Conservation (phyloP, 1,139 yeast species). For the Torulaspora pretoriensis region DNA sequence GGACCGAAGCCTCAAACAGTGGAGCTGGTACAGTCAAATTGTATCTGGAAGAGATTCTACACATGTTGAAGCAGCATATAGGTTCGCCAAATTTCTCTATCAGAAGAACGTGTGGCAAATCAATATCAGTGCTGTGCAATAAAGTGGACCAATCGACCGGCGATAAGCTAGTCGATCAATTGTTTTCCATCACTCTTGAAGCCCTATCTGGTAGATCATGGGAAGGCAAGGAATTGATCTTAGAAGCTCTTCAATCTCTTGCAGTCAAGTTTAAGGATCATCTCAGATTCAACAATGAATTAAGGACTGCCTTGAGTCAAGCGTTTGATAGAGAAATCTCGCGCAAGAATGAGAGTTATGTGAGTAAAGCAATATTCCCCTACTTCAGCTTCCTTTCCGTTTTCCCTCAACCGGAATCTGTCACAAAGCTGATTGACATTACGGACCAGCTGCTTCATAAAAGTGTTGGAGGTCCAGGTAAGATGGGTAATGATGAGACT, state of each 20-base stretch:
- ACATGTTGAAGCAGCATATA: slow-evolving; percentile 47
- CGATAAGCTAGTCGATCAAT: slow-evolving; percentile 33
- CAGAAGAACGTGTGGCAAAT: slow-evolving; percentile 66
- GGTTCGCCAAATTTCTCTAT: slow-evolving; percentile 58
- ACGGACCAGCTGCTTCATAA: slow-evolving; percentile 23
- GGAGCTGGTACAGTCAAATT: slow-evolving; percentile 66
- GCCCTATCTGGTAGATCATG: slow-evolving; percentile 79
- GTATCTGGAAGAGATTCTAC: slow-evolving; percentile 67
- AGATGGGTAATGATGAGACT: slow-evolving; percentile 1
- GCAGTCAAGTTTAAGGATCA: slow-evolving; percentile 44
- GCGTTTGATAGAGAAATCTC: slow-evolving; percentile 58
- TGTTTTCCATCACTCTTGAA: slow-evolving; percentile 54
- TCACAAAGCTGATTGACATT: slow-evolving; percentile 35
- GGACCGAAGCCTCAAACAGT: slow-evolving; percentile 74
- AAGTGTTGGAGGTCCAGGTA: neutral
- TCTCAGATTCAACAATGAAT: slow-evolving; percentile 30
- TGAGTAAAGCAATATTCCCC: slow-evolving; percentile 47
- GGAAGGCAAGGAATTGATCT: slow-evolving; percentile 78
- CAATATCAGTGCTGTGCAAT: slow-evolving; percentile 61
- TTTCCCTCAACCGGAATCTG: slow-evolving; percentile 42
- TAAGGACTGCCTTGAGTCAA: slow-evolving; percentile 40
- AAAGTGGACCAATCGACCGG: slow-evolving; percentile 38
- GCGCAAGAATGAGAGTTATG: slow-evolving; percentile 65
- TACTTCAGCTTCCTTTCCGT: slow-evolving; percentile 47
- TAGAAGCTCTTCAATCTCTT: slow-evolving; percentile 65